phyloP scores from a whole-genome alignment of 176 grass and related monocot species.

The Carex pumila region DNA sequence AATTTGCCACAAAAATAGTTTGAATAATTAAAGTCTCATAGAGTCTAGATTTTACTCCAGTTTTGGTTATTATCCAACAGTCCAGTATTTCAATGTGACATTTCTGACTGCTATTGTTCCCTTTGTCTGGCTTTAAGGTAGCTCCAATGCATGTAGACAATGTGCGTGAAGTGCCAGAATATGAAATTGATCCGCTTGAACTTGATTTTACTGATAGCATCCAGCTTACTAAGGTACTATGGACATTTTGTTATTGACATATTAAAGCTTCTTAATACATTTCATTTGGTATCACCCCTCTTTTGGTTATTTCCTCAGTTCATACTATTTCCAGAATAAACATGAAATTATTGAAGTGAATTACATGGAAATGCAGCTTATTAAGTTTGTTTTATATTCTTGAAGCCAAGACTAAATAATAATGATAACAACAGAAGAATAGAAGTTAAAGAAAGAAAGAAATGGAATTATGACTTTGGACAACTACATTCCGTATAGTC shows the following conservation, averaged over 20 bases:
- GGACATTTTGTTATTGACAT: not conserved
- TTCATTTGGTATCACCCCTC: not conserved
- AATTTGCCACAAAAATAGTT: slow-evolving; percentile 12
- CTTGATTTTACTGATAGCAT: slow-evolving; percentile 71
- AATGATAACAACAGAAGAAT: not conserved
- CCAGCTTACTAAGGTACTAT: slow-evolving; percentile 60
- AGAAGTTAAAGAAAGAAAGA: not conserved
- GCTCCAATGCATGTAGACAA: slow-evolving; percentile 73
- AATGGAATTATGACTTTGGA: not conserved
- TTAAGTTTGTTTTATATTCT: not conserved
- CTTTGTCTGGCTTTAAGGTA: slow-evolving; percentile 49
- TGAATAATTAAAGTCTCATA: not conserved
- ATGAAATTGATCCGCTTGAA: slow-evolving; percentile 63
- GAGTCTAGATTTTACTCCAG: not conserved
- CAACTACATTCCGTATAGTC: not conserved
- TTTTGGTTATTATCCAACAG: not conserved
- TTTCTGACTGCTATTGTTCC: slow-evolving; percentile 4
- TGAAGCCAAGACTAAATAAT: not conserved
- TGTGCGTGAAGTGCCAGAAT: slow-evolving; percentile 73
- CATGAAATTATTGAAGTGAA: not conserved
- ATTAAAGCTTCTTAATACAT: not conserved
- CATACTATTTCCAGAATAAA: not conserved
- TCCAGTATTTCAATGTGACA: not conserved
- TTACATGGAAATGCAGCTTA: not conserved
- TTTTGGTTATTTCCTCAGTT: not conserved